phyloP scores from a whole-genome alignment of 176 grass and related monocot genomes.

The Juncus inflexus region DNA sequence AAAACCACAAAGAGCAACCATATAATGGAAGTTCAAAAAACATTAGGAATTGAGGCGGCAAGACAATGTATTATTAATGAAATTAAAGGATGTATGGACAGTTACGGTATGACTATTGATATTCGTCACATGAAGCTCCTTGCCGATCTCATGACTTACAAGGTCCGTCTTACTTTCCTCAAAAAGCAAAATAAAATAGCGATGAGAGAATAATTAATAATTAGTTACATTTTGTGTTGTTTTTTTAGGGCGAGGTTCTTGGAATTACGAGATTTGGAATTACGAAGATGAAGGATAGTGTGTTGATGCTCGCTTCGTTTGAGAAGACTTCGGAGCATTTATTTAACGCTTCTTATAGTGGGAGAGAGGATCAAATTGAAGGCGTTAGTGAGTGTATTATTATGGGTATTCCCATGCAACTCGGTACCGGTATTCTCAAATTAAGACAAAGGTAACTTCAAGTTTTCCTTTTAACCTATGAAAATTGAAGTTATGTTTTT shows the following conservation, averaged over 20 bases:
- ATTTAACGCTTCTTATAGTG: constrained; percentile 82
- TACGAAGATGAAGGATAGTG: constrained; percentile 88
- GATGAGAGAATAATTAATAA: background rate
- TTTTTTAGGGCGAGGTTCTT: constrained; percentile 74
- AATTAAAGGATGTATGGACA: constrained; percentile 63
- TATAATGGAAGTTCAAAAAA: constrained; percentile 69
- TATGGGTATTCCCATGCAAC: constrained; percentile 93
- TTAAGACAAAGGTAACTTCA: constrained; percentile 78
- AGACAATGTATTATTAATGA: constrained; percentile 73
- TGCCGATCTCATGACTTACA: constrained; percentile 98
- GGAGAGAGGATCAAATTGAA: constrained; percentile 70
- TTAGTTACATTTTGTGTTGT: background rate
- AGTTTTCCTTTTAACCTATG: background rate
- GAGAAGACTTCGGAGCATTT: constrained; percentile 94
- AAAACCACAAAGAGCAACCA: constrained; percentile 75
- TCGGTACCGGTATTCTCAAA: constrained; percentile 91
- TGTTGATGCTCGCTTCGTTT: constrained; percentile 91
- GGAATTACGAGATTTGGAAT: constrained; percentile 85
- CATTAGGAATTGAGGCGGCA: constrained; percentile 85
- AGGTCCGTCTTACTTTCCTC: constrained; percentile 32
- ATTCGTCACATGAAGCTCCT: constrained; percentile 93
- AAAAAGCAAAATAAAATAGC: background rate
- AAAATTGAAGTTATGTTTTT: too few species aligned
- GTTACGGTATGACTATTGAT: constrained; percentile 88
- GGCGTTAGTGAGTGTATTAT: constrained; percentile 95